Conservation (phyloP, 75 land plant genomes). For the Cunninghamia lanceolata region DNA sequence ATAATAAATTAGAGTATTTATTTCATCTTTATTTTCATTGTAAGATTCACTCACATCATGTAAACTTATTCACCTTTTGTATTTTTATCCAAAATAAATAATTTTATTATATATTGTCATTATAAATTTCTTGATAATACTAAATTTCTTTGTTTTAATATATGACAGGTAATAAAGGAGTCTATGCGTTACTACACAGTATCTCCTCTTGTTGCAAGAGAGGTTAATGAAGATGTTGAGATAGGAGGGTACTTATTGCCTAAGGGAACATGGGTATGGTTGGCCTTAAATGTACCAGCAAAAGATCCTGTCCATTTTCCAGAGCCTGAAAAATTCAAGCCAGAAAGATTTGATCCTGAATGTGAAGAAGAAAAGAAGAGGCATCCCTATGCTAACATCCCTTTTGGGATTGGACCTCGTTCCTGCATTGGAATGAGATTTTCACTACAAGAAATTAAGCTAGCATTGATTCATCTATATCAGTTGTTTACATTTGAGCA, state of each 20-base stretch:
- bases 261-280: conserved; percentile 87
- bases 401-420: conserved; percentile 79
- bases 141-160: neutral
- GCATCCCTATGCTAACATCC: conserved; percentile 75
- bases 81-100: no score
- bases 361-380: conserved; percentile 60
- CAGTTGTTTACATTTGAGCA: conserved; percentile 47
- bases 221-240: conserved; percentile 46
- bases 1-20: no score
- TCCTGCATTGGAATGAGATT: conserved; percentile 70
- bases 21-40: no score
- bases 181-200: conserved; percentile 59
- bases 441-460: conserved; percentile 63
- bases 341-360: conserved; percentile 71
- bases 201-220: conserved; percentile 74
- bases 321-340: conserved; percentile 65
- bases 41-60: no score
- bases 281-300: conserved; percentile 53
- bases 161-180: conserved; percentile 69
- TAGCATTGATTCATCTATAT: conserved; percentile 59
- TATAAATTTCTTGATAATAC: neutral
- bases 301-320: conserved; percentile 67
- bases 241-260: conserved; percentile 68
- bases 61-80: no score
- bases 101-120: neutral